phyloP scores from a whole-genome alignment of 1,139 yeast species.

The Blastobotrys proliferans region DNA sequence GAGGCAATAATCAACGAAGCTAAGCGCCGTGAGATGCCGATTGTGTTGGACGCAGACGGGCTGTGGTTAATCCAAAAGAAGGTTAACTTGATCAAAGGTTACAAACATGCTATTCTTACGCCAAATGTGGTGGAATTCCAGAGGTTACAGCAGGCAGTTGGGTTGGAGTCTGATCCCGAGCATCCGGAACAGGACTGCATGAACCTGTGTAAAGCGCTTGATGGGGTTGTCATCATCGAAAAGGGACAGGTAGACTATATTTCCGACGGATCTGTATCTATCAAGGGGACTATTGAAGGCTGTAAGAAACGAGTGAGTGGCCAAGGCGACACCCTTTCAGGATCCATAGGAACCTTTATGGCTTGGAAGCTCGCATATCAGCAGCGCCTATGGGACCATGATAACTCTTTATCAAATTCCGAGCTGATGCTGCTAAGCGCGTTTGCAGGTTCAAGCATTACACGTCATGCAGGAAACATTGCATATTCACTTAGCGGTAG shows the following conservation, averaged over 20 bases:
- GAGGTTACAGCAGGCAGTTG: constrained; percentile 53
- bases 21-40: constrained; percentile 50
- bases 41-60: constrained; percentile 89
- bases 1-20: constrained; percentile 55
- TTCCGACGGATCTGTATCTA: constrained; percentile 40
- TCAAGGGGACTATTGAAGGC: constrained; percentile 44
- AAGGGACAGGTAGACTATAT: constrained; percentile 70
- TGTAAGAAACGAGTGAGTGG: constrained; percentile 79
- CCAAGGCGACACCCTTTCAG: constrained; percentile 79
- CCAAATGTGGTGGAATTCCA: constrained; percentile 87
- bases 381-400: constrained; percentile 49
- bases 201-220: constrained; percentile 51
- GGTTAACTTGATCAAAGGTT: constrained; percentile 52
- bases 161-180: constrained; percentile 27
- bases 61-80: constrained; percentile 56
- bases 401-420: constrained; percentile 39
- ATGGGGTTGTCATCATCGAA: constrained; percentile 62
- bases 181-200: constrained; percentile 21
- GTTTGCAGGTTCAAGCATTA: constrained; percentile 67
- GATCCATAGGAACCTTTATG: constrained; percentile 62
- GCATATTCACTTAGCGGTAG: constrained; percentile 69
- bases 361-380: constrained; percentile 65
- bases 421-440: constrained; percentile 53
- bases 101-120: constrained; percentile 62
- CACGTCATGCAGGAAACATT: constrained; percentile 58